Evolutionary conservation across 2,329 filamentous ascomycete genomes (phyloP), one percentile per base, ranked within the genome.

Genomic region (Colletotrichum incanum): DNA sequence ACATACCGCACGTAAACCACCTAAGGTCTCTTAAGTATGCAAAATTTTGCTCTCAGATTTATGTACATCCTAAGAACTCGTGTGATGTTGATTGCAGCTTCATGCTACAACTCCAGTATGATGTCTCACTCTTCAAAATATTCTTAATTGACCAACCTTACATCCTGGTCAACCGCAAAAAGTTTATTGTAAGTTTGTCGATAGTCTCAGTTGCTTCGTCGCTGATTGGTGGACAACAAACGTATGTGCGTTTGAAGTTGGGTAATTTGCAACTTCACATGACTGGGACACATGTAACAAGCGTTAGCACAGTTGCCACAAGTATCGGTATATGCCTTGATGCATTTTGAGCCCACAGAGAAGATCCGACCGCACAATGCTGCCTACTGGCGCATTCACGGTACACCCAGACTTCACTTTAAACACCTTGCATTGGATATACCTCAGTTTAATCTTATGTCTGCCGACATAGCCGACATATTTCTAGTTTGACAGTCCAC

Each of bases 61-160:
- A 14, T 12, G n/a, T 49, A 26, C 8, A 45, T 6, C 31, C 31
- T 34, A 34, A 34, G 8, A 5, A 8, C 31, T 34, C 8, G 31
- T 34, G 31, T 34, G 31, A 20, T 9, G 8, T 47, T 49, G n/a
- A 20, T 1, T 23, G 5, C 12, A 49, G 20, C n/a, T 4, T 49
- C 45, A 11, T n/a, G 34, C 45, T 49, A 49, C 9, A 49, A 49
- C 6, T 5, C 8, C 3, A 11, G n/a, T 11, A 4, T 49, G 9
- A 1, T 12, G 9, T n/a, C 5, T 23, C 16, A 23, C 8, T 23
- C 23, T 23, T 26, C 11, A 14, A 49, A 6, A 26, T 1, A 26
- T 3, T 23, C 1, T 23, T 49, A 2, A 14, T 49, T 7, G 5
- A 1, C 47, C 5, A 16, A 1, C 1, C 0, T 26, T 14, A 26